Base-by-base conservation (phyloP, 2,329 filamentous ascomycete species). In the Talaromyces sp. region DNA sequence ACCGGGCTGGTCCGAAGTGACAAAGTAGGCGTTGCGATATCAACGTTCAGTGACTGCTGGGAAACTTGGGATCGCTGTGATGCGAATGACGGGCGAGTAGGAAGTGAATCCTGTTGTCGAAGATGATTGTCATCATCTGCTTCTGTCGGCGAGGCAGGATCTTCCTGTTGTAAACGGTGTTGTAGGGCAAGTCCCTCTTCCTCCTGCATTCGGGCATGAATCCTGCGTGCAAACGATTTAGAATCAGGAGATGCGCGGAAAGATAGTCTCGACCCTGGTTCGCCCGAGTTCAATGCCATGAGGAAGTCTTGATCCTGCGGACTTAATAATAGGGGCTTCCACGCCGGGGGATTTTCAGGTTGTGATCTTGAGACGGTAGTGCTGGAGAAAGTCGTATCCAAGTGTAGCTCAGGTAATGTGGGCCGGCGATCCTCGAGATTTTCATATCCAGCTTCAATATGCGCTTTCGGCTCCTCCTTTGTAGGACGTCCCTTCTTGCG, bases 111-210 rank as follows among this genome's bases (percentile, higher is more conserved):
- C 1, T 67, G 60, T 48, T 64, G 60, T 40, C 42, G 60, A 35
- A 5, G 58, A 46, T 35, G 44, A 42, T 52, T 54, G 23, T 66
- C 65, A 33, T 65, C 58, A 28, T 70, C 65, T 25, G 68, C 72
- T 56, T 72, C 68, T 2, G 63, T 63, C 23, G 72, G 72, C 5
- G 73, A 72, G 28, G 66, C 56, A n/a, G 68, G 70, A 40, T 76
- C 73, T 16, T 72, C 73, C 31, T 67, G 68, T 31, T 66, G 67
- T 56, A 70, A 68, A 40, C 73, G 78, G 55, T 80, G 74, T 55
- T 83, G 81, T 59, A 84, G 70, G 9, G 80, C 81, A 61, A 73
- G 73, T 5, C 79, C 82, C 72, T 84, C 82, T 63, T 84, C 82
- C 8, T 76, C 76, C 62, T 81, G 75, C 82, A 84, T 84, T 67